Conservation (phyloP, 1,139 yeast species). For the Lodderomyces theae region DNA sequence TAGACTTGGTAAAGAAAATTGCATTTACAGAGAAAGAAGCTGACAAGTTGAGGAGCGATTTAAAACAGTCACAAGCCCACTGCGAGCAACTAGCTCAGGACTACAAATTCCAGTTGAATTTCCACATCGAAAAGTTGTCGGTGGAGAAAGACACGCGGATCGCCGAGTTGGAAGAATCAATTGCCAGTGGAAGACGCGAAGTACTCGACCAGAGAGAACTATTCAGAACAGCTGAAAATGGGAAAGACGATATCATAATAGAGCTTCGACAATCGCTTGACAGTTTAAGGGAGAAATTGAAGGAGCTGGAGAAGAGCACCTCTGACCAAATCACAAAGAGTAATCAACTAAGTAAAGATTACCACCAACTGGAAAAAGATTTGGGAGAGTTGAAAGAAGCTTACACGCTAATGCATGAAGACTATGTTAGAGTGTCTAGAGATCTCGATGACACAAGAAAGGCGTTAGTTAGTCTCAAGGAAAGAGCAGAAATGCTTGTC, state of each 20-base stretch:
- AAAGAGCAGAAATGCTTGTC: background rate
- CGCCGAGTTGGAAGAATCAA: constrained; percentile 11
- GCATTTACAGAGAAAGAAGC: background rate
- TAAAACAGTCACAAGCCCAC: constrained; percentile 3
- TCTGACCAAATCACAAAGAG: constrained; percentile 7
- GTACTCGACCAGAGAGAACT: constrained; percentile 4
- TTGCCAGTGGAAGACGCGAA: constrained; percentile 9
- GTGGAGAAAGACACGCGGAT: constrained; percentile 27
- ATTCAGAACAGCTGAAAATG: constrained; percentile 4
- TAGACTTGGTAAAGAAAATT: constrained; percentile 1
- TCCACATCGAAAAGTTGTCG: constrained; percentile 28
- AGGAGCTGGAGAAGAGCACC: constrained; percentile 7
- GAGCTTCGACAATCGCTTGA: constrained; percentile 10
- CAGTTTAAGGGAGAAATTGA: constrained; percentile 6
- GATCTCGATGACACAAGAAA: constrained; percentile 8
- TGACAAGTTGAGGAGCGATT: constrained; percentile 2
- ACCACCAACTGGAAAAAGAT: constrained; percentile 2
- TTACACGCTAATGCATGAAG: constrained; percentile 5
- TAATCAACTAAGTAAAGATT: constrained; percentile 7
- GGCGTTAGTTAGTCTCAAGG: background rate
- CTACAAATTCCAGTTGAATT: constrained; percentile 28
- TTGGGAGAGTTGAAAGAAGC: constrained; percentile 6
- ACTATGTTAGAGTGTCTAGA: constrained; percentile 8
- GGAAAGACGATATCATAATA: constrained; percentile 12
- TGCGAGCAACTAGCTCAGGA: constrained; percentile 18